Evolutionary conservation across 2,329 filamentous ascomycete genomes (phyloP).

Genomic region (Moelleriella libera): DNA sequence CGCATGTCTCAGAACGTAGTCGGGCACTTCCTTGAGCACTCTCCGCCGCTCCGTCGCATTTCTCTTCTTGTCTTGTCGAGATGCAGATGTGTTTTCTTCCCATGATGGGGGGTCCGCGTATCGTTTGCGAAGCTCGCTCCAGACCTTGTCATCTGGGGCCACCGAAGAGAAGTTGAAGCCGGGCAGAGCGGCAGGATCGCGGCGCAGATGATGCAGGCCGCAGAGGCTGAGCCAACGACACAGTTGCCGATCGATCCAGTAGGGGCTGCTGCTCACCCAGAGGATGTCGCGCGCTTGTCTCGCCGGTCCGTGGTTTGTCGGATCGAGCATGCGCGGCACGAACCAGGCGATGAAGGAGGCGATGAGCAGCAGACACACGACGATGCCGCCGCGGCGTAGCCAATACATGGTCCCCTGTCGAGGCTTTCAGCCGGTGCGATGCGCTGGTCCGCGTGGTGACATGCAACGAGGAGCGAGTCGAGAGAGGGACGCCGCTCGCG

Average conservation of each 20-base stretch:
- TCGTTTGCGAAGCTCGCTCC: constrained; percentile 18
- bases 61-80: constrained; percentile 13
- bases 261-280: constrained; percentile 60
- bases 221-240: constrained; percentile 73
- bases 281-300: constrained; percentile 46
- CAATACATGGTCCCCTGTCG: constrained; percentile 24
- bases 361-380: constrained; percentile 23
- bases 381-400: constrained; percentile 28
- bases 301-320: constrained; percentile 45
- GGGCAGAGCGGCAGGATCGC: constrained; percentile 35
- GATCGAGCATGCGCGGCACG: constrained; percentile 43
- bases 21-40: constrained; percentile 41
- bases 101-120: constrained; percentile 4
- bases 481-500: too few relatives aligned
- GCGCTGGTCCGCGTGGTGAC: background rate
- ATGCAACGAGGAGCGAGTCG: background rate
- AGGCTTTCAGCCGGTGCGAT: background rate
- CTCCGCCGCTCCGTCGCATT: constrained; percentile 14
- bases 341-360: constrained; percentile 34
- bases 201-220: constrained; percentile 58
- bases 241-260: constrained; percentile 60
- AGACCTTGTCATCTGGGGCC: constrained; percentile 10
- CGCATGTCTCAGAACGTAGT: constrained; percentile 69
- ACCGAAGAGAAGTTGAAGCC: constrained; percentile 3
- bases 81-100: constrained; percentile 5